Conservation (phyloP, 768 basidiomycete genomes). For the Krasilnikovozyma curviuscula region DNA sequence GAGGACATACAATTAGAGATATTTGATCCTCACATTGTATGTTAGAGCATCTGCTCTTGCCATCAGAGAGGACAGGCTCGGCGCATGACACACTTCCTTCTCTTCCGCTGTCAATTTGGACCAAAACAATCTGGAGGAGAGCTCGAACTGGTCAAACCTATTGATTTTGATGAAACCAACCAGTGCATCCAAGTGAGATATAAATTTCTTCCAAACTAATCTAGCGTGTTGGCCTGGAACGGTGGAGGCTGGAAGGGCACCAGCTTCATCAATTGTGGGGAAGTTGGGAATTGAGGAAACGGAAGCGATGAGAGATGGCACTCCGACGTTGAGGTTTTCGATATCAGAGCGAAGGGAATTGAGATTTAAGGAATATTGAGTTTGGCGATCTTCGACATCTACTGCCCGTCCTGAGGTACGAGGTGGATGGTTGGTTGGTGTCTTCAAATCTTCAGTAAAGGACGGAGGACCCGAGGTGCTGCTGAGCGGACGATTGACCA, state of each 20-base stretch:
- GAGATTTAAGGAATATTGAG: too few relatives aligned
- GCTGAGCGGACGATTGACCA: too few relatives aligned
- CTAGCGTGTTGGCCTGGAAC: conserved; percentile 60
- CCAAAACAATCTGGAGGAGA: conserved; percentile 75
- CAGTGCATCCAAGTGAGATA: conserved; percentile 67
- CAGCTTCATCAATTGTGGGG: conserved; percentile 66
- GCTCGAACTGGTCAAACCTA: conserved; percentile 77
- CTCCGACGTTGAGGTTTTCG: too few relatives aligned
- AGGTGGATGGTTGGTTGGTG: too few relatives aligned
- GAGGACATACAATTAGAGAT: neutral
- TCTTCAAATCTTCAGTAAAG: too few relatives aligned
- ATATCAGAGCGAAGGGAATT: too few relatives aligned
- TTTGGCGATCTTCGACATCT: too few relatives aligned
- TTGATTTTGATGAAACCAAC: conserved; percentile 56
- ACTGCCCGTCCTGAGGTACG: too few relatives aligned
- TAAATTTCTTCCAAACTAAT: conserved; percentile 70
- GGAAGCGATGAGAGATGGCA: conserved; percentile 37
- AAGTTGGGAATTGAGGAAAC: conserved; percentile 62
- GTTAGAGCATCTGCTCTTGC: conserved; percentile 74
- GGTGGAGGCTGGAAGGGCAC: conserved; percentile 47
- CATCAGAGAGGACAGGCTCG: conserved; percentile 72
- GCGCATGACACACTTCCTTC: conserved; percentile 73
- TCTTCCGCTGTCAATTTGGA: conserved; percentile 48
- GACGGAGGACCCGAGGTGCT: too few relatives aligned
- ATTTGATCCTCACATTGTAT: conserved; percentile 52